Base-by-base conservation (phyloP, 306 rosid genomes). In the Fragaria ananassa region DNA sequence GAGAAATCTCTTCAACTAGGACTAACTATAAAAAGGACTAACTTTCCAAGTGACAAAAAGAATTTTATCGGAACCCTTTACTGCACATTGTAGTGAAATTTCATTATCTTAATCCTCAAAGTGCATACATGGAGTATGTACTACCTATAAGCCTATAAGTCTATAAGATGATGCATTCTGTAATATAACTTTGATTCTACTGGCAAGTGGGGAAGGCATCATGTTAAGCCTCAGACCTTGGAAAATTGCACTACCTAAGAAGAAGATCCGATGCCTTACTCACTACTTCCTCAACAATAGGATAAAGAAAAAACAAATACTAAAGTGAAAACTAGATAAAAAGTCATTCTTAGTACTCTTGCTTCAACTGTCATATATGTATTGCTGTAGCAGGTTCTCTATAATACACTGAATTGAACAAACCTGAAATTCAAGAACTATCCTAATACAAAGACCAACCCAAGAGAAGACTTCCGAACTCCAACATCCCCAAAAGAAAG, bases 401-500 rank as follows among this genome's bases (percentile, higher is more conserved):
- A 47, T 4, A 14, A 47, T 14, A 47, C 19, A 87, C 49, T 87
- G 84, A 87, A 87, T 87, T 62, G 21, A 53, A 71, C 80, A 25
- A 79, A 87, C 90, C 90, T 87, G 90, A 72, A 87, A 87, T 49
- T 87, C 88, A 42, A 87, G 13, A 84, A 87, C 50, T 82, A 88
- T 58, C 86, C 88, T 60, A 84, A 81, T 27, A 82, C 88, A 72
- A 84, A 87, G 47, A 88, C 85, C 79, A 87, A 80, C 47, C 84
- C 88, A 34, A 84, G 76, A 74, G 86, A 79, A 10, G 88, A 84
- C 80, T 84, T 87, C 66, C 85, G 83, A 45, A 85, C 90, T 78
- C 86, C 88, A 71, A 82, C 88, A 77, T 84, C 88, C 51, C 90
- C 90, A 76, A 84, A 87, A 87, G 90, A 84, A 87, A 87, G 90